Base-by-base conservation (phyloP, 1,284 basidiomycete genomes). In the Phlebopus sp. region DNA sequence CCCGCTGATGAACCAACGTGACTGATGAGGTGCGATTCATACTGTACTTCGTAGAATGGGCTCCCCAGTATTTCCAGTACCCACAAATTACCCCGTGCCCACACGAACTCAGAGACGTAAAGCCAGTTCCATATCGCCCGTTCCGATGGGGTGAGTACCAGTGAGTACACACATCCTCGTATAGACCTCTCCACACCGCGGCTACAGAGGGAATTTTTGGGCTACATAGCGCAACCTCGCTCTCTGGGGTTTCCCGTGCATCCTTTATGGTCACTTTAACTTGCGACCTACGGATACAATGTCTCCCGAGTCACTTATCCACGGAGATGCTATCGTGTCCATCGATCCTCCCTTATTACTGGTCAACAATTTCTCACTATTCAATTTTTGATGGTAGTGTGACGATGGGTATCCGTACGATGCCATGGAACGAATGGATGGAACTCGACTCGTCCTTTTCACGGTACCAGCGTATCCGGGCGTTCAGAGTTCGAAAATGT, bases 401-500 rank as follows among this genome's bases (percentile, higher is more conserved):
- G 25, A 86, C 82, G 13, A 86, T 86, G 84, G 84, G 82, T 48
- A 80, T 86, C 52, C 75, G 81, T 17, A 71, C 65, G 46, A 84
- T 87, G 82, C 70, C 69, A 10, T 86, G 80, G 79, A 71, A 73
- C 15, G 79, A 84, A 44, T 86, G 84, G 84, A 78, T 85, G 44
- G 84, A 86, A 74, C 70, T 85, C 18, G 84, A 86, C 62, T 68
- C 75, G 41, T 69, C 77, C 42, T 84, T 79, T 57, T 61, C 66
- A 17, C 55, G 59, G 30, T 82, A 80, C 55, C 76, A 82, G 56
- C 70, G 65, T 15, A 79, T 87, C 44, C 76, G 78, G 34, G 63
- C 71, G 8, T 71, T 76, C 46, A 75, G 84, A 39, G 69, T 86
- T 38, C 57, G 68, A 29, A 76, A 73, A 4, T 74, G 76, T 19